Conservation (phyloP, 257 asterid genomes). For the Rhazya stricta region DNA sequence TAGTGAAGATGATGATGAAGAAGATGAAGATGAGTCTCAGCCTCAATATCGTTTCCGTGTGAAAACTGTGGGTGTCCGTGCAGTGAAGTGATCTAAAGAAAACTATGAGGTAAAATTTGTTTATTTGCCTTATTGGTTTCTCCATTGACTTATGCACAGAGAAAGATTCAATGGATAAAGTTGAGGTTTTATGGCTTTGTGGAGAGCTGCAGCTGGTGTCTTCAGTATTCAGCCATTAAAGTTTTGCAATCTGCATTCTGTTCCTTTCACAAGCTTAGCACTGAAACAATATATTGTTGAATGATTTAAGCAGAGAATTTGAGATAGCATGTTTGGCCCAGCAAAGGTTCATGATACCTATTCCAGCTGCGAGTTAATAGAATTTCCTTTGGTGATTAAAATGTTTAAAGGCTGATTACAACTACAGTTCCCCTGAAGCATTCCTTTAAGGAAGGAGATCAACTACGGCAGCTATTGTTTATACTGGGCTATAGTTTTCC, state of each 20-base stretch:
- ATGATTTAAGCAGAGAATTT: neutral
- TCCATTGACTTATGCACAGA: slow-evolving; percentile 9
- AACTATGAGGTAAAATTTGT: neutral
- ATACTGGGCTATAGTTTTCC: neutral
- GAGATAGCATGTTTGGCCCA: neutral
- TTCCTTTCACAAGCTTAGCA: neutral
- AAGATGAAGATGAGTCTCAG: slow-evolving; percentile 48
- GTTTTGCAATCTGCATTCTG: slow-evolving; percentile 4
- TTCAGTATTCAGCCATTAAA: neutral
- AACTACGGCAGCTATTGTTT: neutral
- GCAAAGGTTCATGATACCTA: neutral
- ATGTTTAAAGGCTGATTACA: neutral
- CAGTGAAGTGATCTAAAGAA: slow-evolving; percentile 48
- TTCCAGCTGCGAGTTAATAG: neutral
- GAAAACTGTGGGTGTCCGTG: slow-evolving; percentile 71
- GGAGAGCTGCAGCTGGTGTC: slow-evolving; percentile 12
- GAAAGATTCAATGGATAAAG: slow-evolving; percentile 15
- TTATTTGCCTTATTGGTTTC: slow-evolving; percentile 10
- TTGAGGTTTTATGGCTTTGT: slow-evolving; percentile 1
- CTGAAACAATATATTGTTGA: neutral
- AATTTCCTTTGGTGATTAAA: neutral
- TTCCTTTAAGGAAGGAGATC: neutral
- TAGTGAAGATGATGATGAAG: slow-evolving; percentile 58
- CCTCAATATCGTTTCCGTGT: slow-evolving; percentile 90
- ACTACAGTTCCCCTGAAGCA: neutral